phyloP scores from a whole-genome alignment of 1,284 basidiomycete species.

The Amylostereum chailletii region DNA sequence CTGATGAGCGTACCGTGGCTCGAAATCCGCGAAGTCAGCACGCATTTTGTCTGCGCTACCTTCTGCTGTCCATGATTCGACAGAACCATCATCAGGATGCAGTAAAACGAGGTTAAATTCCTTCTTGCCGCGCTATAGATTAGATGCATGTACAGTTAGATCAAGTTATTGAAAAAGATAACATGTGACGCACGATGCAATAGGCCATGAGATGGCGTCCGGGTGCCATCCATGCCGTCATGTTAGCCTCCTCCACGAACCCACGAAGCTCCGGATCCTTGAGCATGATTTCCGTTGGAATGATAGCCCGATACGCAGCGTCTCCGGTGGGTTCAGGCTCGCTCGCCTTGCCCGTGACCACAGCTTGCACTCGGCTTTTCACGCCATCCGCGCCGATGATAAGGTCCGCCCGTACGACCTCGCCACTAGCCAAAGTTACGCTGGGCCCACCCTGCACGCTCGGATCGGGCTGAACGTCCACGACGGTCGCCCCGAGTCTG shows the following conservation, averaged over 20 bases:
- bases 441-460: constrained; percentile 18
- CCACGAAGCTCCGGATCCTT: constrained; percentile 38
- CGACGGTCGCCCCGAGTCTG: constrained; percentile 35
- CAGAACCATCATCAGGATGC: constrained; percentile 35
- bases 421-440: constrained; percentile 28
- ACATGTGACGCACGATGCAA: constrained; percentile 24
- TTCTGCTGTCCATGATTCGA: constrained; percentile 36
- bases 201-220: constrained; percentile 34
- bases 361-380: constrained; percentile 41
- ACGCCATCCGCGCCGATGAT: constrained; percentile 39
- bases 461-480: constrained; percentile 29
- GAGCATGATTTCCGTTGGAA: constrained; percentile 36
- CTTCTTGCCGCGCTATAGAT: constrained; percentile 26
- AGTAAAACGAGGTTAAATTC: constrained; percentile 35
- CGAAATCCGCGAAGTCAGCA: constrained; percentile 33
- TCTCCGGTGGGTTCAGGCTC: constrained; percentile 41
- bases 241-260: constrained; percentile 31
- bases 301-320: constrained; percentile 38
- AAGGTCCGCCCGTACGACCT: constrained; percentile 29
- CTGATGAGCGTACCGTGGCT: constrained; percentile 26
- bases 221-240: constrained; percentile 36
- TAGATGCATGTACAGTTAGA: neutral
- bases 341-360: constrained; percentile 26
- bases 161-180: neutral
- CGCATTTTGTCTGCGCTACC: constrained; percentile 37